Evolutionary conservation across 2,329 filamentous ascomycete genomes (phyloP).

Genomic region (Nemania bipapillata): DNA sequence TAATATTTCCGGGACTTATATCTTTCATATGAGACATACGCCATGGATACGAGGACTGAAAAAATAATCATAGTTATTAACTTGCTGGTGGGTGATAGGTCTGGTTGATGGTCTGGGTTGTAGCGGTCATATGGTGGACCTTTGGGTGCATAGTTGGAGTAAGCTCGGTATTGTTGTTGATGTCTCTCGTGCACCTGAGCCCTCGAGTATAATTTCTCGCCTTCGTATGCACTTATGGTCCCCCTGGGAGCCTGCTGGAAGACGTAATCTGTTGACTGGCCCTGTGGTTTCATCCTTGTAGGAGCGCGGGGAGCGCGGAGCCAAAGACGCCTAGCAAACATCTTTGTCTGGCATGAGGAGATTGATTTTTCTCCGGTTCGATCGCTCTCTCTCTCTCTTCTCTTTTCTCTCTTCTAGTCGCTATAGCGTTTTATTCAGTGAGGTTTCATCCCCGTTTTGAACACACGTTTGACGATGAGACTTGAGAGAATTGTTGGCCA

Average conservation of each 20-base stretch:
- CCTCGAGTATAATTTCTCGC: not conserved
- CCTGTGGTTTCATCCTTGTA: not conserved
- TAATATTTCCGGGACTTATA: not conserved
- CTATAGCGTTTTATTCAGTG: too few relatives aligned
- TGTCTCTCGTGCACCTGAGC: not conserved
- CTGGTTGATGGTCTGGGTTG: conserved; percentile 8
- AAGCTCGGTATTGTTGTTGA: conserved; percentile 2
- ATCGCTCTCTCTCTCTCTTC: not conserved
- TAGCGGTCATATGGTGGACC: conserved; percentile 1
- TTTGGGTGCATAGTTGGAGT: conserved; percentile 30
- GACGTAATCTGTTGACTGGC: not conserved
- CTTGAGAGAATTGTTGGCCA: too few relatives aligned
- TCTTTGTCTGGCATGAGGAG: not conserved
- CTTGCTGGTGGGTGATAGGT: conserved; percentile 12
- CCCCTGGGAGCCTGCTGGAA: not conserved
- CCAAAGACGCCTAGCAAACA: conserved; percentile 14
- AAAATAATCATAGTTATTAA: conserved; percentile 30
- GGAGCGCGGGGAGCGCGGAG: not conserved
- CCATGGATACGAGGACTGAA: conserved; percentile 10
- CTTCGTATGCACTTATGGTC: not conserved
- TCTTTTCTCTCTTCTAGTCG: too few relatives aligned
- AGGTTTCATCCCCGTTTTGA: too few relatives aligned
- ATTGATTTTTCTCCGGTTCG: not conserved
- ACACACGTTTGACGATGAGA: too few relatives aligned
- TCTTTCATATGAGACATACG: not conserved